Base-by-base conservation (phyloP, 768 basidiomycete species). In the Suillus alpinus region DNA sequence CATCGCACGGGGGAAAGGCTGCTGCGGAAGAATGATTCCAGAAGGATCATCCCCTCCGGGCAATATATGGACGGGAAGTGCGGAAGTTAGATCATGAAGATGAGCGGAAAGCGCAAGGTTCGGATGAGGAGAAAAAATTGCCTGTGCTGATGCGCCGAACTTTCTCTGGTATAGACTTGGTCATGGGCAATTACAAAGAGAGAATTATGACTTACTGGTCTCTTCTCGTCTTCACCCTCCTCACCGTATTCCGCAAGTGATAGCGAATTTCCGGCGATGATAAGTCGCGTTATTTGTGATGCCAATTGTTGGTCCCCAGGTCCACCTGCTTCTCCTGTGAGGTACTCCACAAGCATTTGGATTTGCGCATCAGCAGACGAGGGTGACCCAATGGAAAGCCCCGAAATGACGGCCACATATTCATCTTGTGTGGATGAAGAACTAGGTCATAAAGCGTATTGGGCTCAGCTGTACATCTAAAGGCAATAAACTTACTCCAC, bases 231-330 rank as follows among this genome's bases (percentile, higher is more conserved):
- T 20, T 77, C 74, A 43, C 72, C 75, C 59, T 74, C 71, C 12
- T 73, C 68, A 26, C 40, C 9, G 62, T 67, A 57, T 74, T 69
- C 63, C 4, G 83, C 72, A 0, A 87, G 81, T 13, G 83, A 84
- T 7, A 98, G 72, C 2, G 94, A 95, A 73, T 98, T 92, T 6
- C 97, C 97, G 2, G 92, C 92, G 41, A 99, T 81, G 41, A 99
- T 86, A 14, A 99, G 77, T 14, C 94, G 83, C 7, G 93, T 89
- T 68, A 98, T 89, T 63, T 85, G 85, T 3, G 87, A 78, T 6
- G 90, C 85, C 12, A 82, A 78, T 9, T 78, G 67, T 68, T 87
- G 87, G 60, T 93, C 91, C 60, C 83, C 79, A 0, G 75, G 68
- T 1, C 85, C 86, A n/a, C 92, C 93, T 29, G 77, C 80, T 76